A percentile compares a stretch with the other conserved stretches of the same genome.
Evolutionary conservation across 2,329 filamentous ascomycete genomes (phyloP).

Genomic region (Ophiostoma ulmi): DNA sequence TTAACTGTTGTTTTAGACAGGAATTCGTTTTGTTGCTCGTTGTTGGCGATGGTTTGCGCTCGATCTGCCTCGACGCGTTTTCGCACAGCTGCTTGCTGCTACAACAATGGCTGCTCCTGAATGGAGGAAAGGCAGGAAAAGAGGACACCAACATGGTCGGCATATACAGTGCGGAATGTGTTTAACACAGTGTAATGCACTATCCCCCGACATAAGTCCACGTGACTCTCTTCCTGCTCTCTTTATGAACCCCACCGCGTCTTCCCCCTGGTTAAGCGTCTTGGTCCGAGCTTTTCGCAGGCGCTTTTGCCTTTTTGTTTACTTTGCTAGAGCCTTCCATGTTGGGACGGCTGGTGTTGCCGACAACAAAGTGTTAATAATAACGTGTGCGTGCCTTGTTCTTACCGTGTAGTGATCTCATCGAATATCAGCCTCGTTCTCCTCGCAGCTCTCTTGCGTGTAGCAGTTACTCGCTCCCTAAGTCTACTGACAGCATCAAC

Average conservation of each 20-base stretch:
- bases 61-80: background rate
- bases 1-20: background rate
- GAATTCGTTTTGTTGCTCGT: background rate
- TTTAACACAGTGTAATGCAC: background rate
- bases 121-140: background rate
- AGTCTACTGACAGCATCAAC: background rate
- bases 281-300: slow-evolving; percentile 26
- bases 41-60: background rate
- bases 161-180: background rate
- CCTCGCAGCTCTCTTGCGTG: slow-evolving; percentile 15
- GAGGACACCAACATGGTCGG: background rate
- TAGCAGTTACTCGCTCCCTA: background rate
- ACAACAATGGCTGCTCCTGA: slow-evolving; percentile 7
- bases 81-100: slow-evolving; percentile 10
- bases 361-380: background rate
- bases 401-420: background rate
- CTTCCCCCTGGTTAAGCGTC: slow-evolving; percentile 2
- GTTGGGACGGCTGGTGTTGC: background rate
- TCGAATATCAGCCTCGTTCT: slow-evolving; percentile 5
- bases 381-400: slow-evolving; percentile 8
- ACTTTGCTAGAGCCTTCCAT: slow-evolving; percentile 25
- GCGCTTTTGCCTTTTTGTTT: slow-evolving; percentile 26
- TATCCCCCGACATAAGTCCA: background rate
- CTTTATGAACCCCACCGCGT: slow-evolving; percentile 12
- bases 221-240: background rate